A percentile compares a stretch with the other conserved stretches of the same genome.
Conservation (phyloP, 1,284 basidiomycete species). For the Leccinum glutinopallens region DNA sequence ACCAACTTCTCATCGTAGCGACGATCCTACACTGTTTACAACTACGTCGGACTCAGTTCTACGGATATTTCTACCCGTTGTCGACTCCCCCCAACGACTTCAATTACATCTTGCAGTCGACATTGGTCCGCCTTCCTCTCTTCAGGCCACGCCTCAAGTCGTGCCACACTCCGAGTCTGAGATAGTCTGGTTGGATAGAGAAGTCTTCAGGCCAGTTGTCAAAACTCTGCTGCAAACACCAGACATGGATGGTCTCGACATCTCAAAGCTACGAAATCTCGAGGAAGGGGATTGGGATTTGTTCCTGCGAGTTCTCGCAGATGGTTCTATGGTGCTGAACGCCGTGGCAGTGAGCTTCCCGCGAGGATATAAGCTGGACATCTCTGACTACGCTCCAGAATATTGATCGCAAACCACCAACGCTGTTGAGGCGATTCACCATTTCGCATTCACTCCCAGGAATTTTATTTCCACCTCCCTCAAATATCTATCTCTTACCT, state of each 20-base stretch:
- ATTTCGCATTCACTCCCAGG: conserved; percentile 62
- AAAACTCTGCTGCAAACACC: conserved; percentile 38
- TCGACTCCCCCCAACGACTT: conserved; percentile 83
- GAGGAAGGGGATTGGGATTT: conserved; percentile 76
- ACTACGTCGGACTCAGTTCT: conserved; percentile 74
- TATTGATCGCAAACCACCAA: conserved; percentile 87
- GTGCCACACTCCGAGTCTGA: conserved; percentile 43
- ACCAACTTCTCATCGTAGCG: conserved; percentile 44
- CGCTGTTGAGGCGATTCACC: conserved; percentile 76
- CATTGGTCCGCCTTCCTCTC: conserved; percentile 56
- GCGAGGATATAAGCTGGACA: conserved; percentile 1
- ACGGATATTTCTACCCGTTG: conserved; percentile 83
- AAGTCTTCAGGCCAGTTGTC: conserved; percentile 54
- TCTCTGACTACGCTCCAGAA: conserved; percentile 53
- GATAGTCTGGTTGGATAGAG: conserved; percentile 66
- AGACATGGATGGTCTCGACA: conserved; percentile 40
- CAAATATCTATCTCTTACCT: conserved; percentile 57
- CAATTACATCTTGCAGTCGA: conserved; percentile 83
- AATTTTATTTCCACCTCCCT: conserved; percentile 47
- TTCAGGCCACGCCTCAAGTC: conserved; percentile 18
- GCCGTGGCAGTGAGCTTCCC: conserved; percentile 66
- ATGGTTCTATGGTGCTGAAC: conserved; percentile 72
- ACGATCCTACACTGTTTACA: conserved; percentile 77
- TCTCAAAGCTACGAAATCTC: conserved; percentile 57
- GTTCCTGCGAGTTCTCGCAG: conserved; percentile 69